Conservation (phyloP, 257 asterid genomes). For the Nicotiana tabacum region DNA sequence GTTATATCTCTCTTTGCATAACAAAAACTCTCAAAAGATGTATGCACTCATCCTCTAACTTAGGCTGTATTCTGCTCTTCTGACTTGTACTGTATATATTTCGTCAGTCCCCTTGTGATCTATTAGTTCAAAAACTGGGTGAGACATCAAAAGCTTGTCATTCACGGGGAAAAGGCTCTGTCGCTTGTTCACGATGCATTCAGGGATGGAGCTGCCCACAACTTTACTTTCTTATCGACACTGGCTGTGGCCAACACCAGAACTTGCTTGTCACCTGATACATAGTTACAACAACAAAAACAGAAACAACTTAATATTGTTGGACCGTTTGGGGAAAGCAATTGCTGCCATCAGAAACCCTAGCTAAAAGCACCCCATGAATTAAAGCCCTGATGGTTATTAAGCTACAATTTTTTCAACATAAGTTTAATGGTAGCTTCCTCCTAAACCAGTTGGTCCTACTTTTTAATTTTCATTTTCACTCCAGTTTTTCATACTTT, state of each 20-base stretch:
- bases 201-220: conserved; percentile 73
- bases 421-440: background rate
- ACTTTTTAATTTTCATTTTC: background rate
- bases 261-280: conserved; percentile 51
- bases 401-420: background rate
- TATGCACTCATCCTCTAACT: background rate
- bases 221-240: conserved; percentile 84
- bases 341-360: background rate
- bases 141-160: background rate
- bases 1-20: background rate
- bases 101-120: background rate
- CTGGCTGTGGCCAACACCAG: conserved; percentile 70
- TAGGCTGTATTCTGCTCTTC: background rate
- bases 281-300: background rate
- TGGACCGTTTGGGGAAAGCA: background rate
- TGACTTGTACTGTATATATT: background rate
- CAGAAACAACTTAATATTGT: background rate
- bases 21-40: background rate
- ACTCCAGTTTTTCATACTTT: background rate
- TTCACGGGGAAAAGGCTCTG: background rate
- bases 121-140: background rate
- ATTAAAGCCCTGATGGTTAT: background rate
- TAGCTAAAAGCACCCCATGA: background rate
- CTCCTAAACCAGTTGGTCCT: background rate
- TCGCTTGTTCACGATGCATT: conserved; percentile 12